These are phyloP conservation scores for Aureobasidium sp. DNA, from an alignment of 2,329 filamentous ascomycete genomes.

Conservation along the genomic window DNA sequence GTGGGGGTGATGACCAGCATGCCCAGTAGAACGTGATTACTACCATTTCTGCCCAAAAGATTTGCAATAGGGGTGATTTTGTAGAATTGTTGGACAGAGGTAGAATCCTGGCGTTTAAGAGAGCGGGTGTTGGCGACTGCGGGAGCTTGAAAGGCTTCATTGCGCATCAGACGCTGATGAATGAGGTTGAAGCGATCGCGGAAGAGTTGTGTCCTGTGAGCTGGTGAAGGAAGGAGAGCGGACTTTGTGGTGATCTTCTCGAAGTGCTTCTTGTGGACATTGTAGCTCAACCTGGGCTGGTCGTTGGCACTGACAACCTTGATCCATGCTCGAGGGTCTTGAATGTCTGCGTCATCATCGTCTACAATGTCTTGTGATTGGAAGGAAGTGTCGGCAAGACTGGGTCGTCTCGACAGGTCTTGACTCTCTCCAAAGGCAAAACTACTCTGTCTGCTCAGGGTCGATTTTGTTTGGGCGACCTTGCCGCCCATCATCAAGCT, in stretches of 20 bases:
- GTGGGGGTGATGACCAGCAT: constrained; percentile 74
- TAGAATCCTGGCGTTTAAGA: constrained; percentile 52
- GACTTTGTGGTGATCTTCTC: constrained; percentile 49
- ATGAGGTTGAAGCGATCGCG: constrained; percentile 87
- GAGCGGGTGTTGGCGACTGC: constrained; percentile 43
- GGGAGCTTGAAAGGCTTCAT: constrained; percentile 85
- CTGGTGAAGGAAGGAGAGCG: constrained; percentile 57
- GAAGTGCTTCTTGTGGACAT: constrained; percentile 79
- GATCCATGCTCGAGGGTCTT: constrained; percentile 72
- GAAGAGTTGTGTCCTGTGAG: constrained; percentile 78
- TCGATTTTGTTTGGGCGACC: constrained; percentile 45
- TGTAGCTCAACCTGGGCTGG: constrained; percentile 72
- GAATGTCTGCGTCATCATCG: constrained; percentile 50
- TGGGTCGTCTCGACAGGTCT: background rate
- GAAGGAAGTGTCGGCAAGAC: constrained; percentile 5
- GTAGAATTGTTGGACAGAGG: constrained; percentile 56
- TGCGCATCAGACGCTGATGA: constrained; percentile 82
- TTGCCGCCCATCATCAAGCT: constrained; percentile 83
- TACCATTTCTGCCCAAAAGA: constrained; percentile 69
- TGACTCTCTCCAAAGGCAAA: constrained; percentile 43
- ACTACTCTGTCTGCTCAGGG: constrained; percentile 56
- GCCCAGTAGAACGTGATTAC: constrained; percentile 77
- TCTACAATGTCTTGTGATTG: constrained; percentile 54
- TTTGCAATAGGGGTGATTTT: constrained; percentile 82
- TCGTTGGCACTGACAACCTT: constrained; percentile 77